Evolutionary conservation across 2,329 filamentous ascomycete genomes (phyloP).

Genomic region (Fusarium sp.): DNA sequence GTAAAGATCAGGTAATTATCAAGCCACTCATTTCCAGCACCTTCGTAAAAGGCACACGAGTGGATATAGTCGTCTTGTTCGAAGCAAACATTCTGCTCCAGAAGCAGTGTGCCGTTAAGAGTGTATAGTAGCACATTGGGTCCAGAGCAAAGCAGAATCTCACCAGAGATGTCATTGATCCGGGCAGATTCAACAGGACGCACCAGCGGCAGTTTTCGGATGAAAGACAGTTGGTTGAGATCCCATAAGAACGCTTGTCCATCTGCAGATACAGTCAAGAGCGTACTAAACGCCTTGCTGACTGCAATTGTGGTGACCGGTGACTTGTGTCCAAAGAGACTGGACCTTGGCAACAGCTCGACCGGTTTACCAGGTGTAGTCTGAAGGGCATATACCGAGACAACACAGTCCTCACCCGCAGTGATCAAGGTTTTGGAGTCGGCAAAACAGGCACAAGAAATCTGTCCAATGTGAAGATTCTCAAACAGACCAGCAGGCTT

Average conservation of each 20-base stretch:
- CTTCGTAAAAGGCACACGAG: slow-evolving; percentile 93
- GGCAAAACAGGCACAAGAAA: slow-evolving; percentile 85
- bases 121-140: slow-evolving; percentile 83
- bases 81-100: slow-evolving; percentile 84
- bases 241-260: slow-evolving; percentile 94
- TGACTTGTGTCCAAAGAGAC: slow-evolving; percentile 90
- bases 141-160: slow-evolving; percentile 87
- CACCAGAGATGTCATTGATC: slow-evolving; percentile 92
- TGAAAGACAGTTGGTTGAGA: slow-evolving; percentile 88
- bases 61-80: slow-evolving; percentile 80
- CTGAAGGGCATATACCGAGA: slow-evolving; percentile 84
- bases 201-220: slow-evolving; percentile 76
- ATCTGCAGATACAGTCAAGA: slow-evolving; percentile 85
- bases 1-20: slow-evolving; percentile 90
- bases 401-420: slow-evolving; percentile 90
- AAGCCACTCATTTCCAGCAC: slow-evolving; percentile 89
- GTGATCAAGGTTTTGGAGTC: slow-evolving; percentile 94
- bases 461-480: slow-evolving; percentile 90
- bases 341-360: slow-evolving; percentile 82
- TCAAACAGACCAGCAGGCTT: slow-evolving; percentile 87
- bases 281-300: slow-evolving; percentile 87
- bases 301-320: slow-evolving; percentile 86
- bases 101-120: slow-evolving; percentile 85
- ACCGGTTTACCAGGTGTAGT: slow-evolving; percentile 75
- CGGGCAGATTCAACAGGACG: slow-evolving; percentile 77